Percentiles rank a stretch among this genome's conserved stretches.
Evolutionary conservation across 164 flowering plant genomes (phyloP).

Genomic region (Chimonanthus salicifolius): DNA sequence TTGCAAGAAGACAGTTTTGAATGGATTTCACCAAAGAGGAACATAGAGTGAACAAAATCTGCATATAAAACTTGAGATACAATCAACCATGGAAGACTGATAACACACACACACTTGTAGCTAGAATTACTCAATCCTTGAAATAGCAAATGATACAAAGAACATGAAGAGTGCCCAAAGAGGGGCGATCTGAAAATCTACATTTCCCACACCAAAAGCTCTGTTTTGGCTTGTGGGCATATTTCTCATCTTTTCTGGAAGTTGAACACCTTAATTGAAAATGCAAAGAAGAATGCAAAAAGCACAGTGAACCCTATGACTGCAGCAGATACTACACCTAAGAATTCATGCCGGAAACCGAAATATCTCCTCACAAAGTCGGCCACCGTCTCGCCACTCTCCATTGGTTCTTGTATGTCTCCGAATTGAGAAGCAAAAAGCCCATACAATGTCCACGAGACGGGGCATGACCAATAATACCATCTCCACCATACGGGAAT

Average conservation of each 20-base stretch:
- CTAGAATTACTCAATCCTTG: too few species aligned
- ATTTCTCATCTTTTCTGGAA: constrained; percentile 4
- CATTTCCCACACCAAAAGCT: too few species aligned
- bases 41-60: too few species aligned
- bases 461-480: constrained; percentile 5
- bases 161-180: too few species aligned
- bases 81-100: too few species aligned
- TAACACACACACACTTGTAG: too few species aligned
- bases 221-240: too few species aligned
- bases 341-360: constrained; percentile 6
- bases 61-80: too few species aligned
- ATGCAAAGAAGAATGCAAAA: constrained; percentile 5
- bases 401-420: neutral
- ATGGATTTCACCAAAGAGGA: too few species aligned
- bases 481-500: constrained; percentile 12
- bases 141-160: too few species aligned
- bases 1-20: too few species aligned
- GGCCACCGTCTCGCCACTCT: neutral
- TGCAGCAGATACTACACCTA: neutral
- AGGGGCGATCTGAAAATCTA: too few species aligned
- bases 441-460: constrained; percentile 8
- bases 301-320: neutral
- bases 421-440: constrained; percentile 6
- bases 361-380: constrained; percentile 3
- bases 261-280: neutral